Conservation (phyloP, 202 grass and related monocot genomes). For the Zoysia matrella region DNA sequence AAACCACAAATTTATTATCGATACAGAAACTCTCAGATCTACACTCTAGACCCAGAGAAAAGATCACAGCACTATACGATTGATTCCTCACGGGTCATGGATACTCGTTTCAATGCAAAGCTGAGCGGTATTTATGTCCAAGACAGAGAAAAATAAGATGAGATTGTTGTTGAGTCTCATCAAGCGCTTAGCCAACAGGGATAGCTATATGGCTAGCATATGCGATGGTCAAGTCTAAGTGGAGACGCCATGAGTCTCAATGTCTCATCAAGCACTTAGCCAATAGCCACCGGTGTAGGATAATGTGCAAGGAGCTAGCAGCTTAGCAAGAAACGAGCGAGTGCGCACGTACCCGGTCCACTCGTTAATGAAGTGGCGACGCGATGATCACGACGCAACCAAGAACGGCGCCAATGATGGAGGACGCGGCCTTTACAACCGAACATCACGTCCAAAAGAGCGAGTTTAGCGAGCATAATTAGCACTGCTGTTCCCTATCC, state of each 20-base stretch:
- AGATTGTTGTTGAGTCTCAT: no score
- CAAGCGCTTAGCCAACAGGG: no score
- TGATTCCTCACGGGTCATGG: no score
- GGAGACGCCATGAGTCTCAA: not conserved
- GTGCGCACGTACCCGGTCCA: constrained; percentile 36
- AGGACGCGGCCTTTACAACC: constrained; percentile 4
- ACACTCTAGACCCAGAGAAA: no score
- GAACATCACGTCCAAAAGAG: constrained; percentile 9
- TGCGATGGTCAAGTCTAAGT: not conserved
- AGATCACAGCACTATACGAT: no score
- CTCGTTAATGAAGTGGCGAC: constrained; percentile 24
- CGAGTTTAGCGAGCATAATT: constrained; percentile 14
- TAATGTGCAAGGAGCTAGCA: not conserved
- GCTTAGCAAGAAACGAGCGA: constrained; percentile 6
- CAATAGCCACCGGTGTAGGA: not conserved
- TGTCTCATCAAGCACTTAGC: not conserved
- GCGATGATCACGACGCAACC: constrained; percentile 22
- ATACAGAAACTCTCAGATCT: no score
- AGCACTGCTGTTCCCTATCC: constrained; percentile 24
- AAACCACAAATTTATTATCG: no score
- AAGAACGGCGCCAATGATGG: not conserved
- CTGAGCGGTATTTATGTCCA: no score
- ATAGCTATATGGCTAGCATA: no score
- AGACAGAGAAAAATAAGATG: no score
- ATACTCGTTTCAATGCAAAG: no score